phyloP scores from a whole-genome alignment of 31 red algal genomes.

The Endocladia muricata region DNA sequence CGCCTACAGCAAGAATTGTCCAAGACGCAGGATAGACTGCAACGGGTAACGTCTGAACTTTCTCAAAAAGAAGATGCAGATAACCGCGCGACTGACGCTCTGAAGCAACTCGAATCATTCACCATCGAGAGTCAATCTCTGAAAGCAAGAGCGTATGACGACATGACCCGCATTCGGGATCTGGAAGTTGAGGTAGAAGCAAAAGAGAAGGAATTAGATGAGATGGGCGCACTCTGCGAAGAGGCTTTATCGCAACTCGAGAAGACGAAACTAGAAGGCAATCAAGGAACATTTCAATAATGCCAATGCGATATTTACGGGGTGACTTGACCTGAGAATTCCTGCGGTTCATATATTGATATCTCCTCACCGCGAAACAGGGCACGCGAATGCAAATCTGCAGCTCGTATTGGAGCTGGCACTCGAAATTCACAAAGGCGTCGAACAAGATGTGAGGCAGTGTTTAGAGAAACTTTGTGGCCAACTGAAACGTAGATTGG shows the following conservation, averaged over 20 bases:
- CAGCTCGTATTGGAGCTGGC: conserved; percentile 82
- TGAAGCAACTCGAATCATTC: conserved; percentile 30
- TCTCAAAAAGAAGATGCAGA: conserved; percentile 16
- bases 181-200: conserved; percentile 42
- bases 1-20: conserved; percentile 18
- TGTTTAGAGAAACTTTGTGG: conserved; percentile 72
- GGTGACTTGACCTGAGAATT: conserved; percentile 1
- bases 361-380: conserved; percentile 52
- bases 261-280: conserved; percentile 15
- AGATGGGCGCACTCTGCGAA: conserved; percentile 59
- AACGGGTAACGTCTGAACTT: background rate
- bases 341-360: conserved; percentile 21
- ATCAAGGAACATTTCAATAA: too few relatives aligned
- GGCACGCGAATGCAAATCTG: conserved; percentile 81
- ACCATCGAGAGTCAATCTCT: conserved; percentile 52
- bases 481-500: conserved; percentile 95
- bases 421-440: conserved; percentile 62
- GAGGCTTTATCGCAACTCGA: conserved; percentile 56
- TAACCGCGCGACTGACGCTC: conserved; percentile 4
- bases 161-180: conserved; percentile 56
- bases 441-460: conserved; percentile 46
- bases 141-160: conserved; percentile 81
- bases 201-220: conserved; percentile 65
- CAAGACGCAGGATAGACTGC: conserved; percentile 27
- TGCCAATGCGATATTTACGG: background rate